Conservation (phyloP, 352 stramenopile genomes). For the Pythium rhizo-oryzae region DNA sequence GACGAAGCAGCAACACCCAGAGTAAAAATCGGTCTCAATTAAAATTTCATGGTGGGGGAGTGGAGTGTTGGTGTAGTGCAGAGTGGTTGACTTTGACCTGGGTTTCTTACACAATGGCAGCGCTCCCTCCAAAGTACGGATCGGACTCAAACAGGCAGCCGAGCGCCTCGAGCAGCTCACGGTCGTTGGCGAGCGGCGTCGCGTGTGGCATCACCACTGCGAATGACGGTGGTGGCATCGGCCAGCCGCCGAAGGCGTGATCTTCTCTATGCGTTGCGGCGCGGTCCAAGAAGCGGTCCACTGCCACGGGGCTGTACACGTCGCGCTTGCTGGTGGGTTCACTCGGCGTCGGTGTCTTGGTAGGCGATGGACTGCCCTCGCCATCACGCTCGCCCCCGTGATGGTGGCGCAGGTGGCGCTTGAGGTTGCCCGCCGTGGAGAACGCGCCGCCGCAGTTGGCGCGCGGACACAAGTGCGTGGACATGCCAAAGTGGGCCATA, state of each 20-base stretch:
- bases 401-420: constrained; percentile 59
- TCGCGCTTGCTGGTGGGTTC: background rate
- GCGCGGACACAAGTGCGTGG: constrained; percentile 40
- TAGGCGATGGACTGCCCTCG: background rate
- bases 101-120: background rate
- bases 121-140: background rate
- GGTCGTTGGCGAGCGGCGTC: background rate
- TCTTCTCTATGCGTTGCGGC: background rate
- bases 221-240: background rate
- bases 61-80: background rate
- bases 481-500: constrained; percentile 73
- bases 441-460: constrained; percentile 46
- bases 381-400: constrained; percentile 16
- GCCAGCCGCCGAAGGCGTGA: background rate
- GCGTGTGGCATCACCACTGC: background rate
- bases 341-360: background rate
- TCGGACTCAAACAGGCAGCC: constrained; percentile 18
- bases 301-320: background rate
- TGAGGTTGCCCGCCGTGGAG: constrained; percentile 31
- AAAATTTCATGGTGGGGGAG: background rate
- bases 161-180: constrained; percentile 18
- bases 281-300: background rate
- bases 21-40: background rate
- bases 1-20: background rate
- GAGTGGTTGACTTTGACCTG: too few relatives aligned